A percentile compares a stretch with the other conserved stretches of the same genome.
These are phyloP conservation scores for Hypoxylon lenormandii DNA, from an alignment of 495 filamentous ascomycete species.

Conservation along the genomic window DNA sequence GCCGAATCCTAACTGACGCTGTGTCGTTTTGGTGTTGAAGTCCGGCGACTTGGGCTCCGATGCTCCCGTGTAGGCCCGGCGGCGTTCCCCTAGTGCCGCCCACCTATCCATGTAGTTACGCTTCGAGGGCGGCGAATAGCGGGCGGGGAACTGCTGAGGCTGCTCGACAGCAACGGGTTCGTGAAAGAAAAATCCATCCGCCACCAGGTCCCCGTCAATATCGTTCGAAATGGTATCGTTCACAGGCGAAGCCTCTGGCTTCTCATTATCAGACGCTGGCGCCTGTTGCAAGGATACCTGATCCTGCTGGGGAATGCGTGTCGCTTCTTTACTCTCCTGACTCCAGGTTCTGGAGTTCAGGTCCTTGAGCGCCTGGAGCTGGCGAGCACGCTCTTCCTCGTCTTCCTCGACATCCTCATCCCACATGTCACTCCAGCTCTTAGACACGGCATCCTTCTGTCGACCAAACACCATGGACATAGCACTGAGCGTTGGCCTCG, in stretches of 20 bases:
- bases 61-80: slow-evolving; percentile 72
- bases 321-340: slow-evolving; percentile 72
- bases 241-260: slow-evolving; percentile 54
- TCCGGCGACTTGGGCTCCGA: slow-evolving; percentile 59
- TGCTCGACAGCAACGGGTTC: slow-evolving; percentile 63
- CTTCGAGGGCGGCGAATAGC: slow-evolving; percentile 65
- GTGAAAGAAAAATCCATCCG: slow-evolving; percentile 77
- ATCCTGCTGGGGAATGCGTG: slow-evolving; percentile 63
- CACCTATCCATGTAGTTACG: slow-evolving; percentile 80
- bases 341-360: slow-evolving; percentile 85
- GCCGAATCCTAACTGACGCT: slow-evolving; percentile 52
- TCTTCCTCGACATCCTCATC: slow-evolving; percentile 85
- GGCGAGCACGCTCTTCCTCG: slow-evolving; percentile 69
- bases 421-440: slow-evolving; percentile 98
- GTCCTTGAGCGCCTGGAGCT: slow-evolving; percentile 72
- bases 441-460: slow-evolving; percentile 79
- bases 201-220: slow-evolving; percentile 68
- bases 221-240: slow-evolving; percentile 58
- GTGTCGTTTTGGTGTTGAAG: slow-evolving; percentile 54
- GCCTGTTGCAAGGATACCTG: slow-evolving; percentile 52
- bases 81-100: slow-evolving; percentile 82
- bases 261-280: slow-evolving; percentile 62
- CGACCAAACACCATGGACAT: slow-evolving; percentile 83
- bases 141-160: slow-evolving; percentile 53
- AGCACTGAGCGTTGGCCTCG: slow-evolving; percentile 63